Percentiles rank a stretch among this genome's conserved stretches.
These are phyloP conservation scores for Lachancea mirantina DNA, from an alignment of 805 yeast genomes.

Conservation along the genomic window DNA sequence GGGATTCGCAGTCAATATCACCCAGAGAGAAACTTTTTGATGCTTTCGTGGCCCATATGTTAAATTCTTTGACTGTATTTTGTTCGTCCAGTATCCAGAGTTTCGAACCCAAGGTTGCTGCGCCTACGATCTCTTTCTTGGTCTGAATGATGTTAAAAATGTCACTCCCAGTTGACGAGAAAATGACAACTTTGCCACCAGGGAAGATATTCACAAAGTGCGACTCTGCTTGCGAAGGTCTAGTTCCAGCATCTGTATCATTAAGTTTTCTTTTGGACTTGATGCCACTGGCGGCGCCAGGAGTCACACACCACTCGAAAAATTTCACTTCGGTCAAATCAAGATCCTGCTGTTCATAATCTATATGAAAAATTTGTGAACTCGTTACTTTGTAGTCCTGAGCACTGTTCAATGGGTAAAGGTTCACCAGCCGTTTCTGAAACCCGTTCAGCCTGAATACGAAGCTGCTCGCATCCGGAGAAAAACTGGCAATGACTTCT, in stretches of 20 bases:
- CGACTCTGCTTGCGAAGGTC: slow-evolving; percentile 13
- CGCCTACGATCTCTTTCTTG: slow-evolving; percentile 30
- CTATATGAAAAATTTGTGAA: slow-evolving; percentile 25
- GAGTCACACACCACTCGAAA: slow-evolving; percentile 24
- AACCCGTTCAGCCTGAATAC: slow-evolving; percentile 29
- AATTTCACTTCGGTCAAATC: slow-evolving; percentile 20
- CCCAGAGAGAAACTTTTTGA: slow-evolving; percentile 30
- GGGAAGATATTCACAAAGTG: slow-evolving; percentile 26
- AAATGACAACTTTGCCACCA: slow-evolving; percentile 28
- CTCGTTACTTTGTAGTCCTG: slow-evolving; percentile 24
- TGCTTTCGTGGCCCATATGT: slow-evolving; percentile 28
- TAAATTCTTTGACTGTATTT: slow-evolving; percentile 29
- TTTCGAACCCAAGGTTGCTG: slow-evolving; percentile 28
- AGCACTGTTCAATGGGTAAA: slow-evolving; percentile 27
- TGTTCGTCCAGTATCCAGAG: slow-evolving; percentile 32
- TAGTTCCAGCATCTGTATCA: slow-evolving; percentile 13
- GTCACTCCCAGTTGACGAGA: slow-evolving; percentile 28
- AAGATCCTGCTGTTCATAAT: slow-evolving; percentile 28
- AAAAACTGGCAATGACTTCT: slow-evolving; percentile 23
- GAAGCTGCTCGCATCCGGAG: slow-evolving; percentile 27
- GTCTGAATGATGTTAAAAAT: slow-evolving; percentile 34
- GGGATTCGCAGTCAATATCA: slow-evolving; percentile 29
- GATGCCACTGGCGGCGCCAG: slow-evolving; percentile 4
- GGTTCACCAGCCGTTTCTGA: slow-evolving; percentile 30
- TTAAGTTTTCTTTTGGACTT: slow-evolving; percentile 20